phyloP scores from a whole-genome alignment of 352 stramenopile genomes.

The Elongisporangium prolatum region DNA sequence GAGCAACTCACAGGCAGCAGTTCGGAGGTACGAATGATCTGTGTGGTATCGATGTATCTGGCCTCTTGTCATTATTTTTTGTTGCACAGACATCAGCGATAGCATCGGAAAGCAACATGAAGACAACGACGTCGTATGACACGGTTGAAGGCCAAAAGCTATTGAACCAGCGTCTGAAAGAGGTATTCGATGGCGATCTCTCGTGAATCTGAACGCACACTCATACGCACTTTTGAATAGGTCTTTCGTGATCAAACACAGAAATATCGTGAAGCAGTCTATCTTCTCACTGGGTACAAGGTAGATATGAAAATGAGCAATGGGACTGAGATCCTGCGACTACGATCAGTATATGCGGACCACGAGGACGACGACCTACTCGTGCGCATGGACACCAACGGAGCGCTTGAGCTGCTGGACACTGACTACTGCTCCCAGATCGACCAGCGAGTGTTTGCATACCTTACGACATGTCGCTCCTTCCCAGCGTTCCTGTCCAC shows the following conservation, averaged over 20 bases:
- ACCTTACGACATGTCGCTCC: conserved; percentile 79
- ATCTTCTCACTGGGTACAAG: conserved; percentile 87
- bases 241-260: conserved; percentile 87
- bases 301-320: conserved; percentile 83
- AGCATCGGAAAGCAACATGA: conserved; percentile 35
- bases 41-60: not conserved
- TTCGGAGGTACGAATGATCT: conserved; percentile 18
- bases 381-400: conserved; percentile 76
- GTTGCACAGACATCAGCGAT: conserved; percentile 4
- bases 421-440: conserved; percentile 66
- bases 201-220: too few species aligned
- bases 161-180: conserved; percentile 85
- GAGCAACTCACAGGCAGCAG: conserved; percentile 26
- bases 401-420: conserved; percentile 77
- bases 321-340: conserved; percentile 61
- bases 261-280: conserved; percentile 87
- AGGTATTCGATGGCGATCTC: too few species aligned
- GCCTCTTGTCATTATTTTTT: not conserved
- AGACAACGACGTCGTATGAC: conserved; percentile 78
- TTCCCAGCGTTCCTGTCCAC: conserved; percentile 87
- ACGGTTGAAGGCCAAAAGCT: conserved; percentile 83
- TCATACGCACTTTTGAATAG: conserved; percentile 14
- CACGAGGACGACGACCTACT: conserved; percentile 82
- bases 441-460: conserved; percentile 53
- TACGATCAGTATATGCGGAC: conserved; percentile 82